Base-by-base conservation (phyloP, 495 filamentous ascomycete species). In the Penicillium ucsense region DNA sequence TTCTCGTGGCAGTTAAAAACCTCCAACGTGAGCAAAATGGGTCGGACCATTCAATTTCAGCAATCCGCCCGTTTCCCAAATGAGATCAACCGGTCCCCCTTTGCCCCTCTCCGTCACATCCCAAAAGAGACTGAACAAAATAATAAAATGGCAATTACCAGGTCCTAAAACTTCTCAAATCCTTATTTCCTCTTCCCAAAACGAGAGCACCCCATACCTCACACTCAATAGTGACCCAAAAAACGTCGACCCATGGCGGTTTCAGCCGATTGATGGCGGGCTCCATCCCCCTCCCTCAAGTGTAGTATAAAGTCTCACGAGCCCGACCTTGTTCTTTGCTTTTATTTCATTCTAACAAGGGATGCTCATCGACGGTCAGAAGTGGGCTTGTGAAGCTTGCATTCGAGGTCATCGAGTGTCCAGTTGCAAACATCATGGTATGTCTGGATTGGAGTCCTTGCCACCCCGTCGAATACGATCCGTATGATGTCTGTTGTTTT, bases 341-440 rank as follows among this genome's bases (percentile, higher is more conserved):
- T 38, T 44, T 36, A 20, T 60, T 56, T 52, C 47, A 57, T 60
- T 44, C 56, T 52, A 55, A 42, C 54, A 56, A 66, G 65, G 65
- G 53, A 89, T 89, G 86, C 72, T 89, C 66, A 88, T 88, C 70
- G 77, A 88, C 72, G 86, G 86, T 64, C 84, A 91, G 72, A 91
- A 91, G 73, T 91, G 77, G 69, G 84, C 84, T 56, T 94, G 88
- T 69, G 88, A 94, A 74, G 88, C 88, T 71, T 94, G 88, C 71
- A 86, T 94, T 64, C 79, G 88, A 64, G 88, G 88, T 49, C 88
- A 94, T 71, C 84, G 88, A 63, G 88, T 94, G 52, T 66, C 68
- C n/a, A 73, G 64, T 46, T 73, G 68, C 55, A 71, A 71, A 65
- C 70, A 74, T 56, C 67, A 72, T 71, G 70, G 70, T 73, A 49